Evolutionary conservation across 129 eudicot species (phyloP).

Genomic region (Erigeron canadensis): DNA sequence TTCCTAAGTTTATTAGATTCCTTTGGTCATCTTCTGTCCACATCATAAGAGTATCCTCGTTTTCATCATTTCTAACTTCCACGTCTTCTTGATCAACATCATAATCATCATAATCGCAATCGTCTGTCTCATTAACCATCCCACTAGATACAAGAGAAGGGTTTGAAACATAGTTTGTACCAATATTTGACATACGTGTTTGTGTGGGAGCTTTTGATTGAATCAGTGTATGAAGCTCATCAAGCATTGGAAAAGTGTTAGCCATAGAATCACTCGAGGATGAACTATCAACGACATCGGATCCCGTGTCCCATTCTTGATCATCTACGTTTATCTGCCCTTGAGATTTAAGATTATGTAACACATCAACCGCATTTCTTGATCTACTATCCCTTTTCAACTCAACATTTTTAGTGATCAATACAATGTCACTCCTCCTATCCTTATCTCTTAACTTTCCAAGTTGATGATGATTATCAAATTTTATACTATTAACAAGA

Average conservation of each 20-base stretch:
- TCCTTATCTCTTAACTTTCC: constrained; percentile 14
- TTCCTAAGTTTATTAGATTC: constrained; percentile 78
- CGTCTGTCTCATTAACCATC: constrained; percentile 36
- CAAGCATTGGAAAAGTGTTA: constrained; percentile 68
- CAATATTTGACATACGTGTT: constrained; percentile 46
- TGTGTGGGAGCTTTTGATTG: constrained; percentile 17
- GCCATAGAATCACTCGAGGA: constrained; percentile 79
- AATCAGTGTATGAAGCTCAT: constrained; percentile 68
- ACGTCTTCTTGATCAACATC: constrained; percentile 40
- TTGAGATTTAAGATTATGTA: constrained; percentile 30
- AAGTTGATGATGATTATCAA: constrained; percentile 14
- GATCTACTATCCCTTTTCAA: constrained; percentile 38
- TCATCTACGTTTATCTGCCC: constrained; percentile 31
- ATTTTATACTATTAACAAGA: constrained; percentile 13
- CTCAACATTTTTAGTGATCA: constrained; percentile 8
- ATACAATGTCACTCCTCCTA: constrained; percentile 23
- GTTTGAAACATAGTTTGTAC: constrained; percentile 44
- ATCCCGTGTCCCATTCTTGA: constrained; percentile 57
- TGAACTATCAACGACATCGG: constrained; percentile 72
- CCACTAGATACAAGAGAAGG: constrained; percentile 32
- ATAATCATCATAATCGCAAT: constrained; percentile 34
- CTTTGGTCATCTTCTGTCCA: constrained; percentile 91
- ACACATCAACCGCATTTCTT: constrained; percentile 45
- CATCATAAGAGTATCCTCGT: constrained; percentile 46
- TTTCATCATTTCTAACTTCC: constrained; percentile 35